Evolutionary conservation across 2,329 filamentous ascomycete species (phyloP), one percentile per base, ranked within the genome.

Genomic region (Cyanodermella asteris): DNA sequence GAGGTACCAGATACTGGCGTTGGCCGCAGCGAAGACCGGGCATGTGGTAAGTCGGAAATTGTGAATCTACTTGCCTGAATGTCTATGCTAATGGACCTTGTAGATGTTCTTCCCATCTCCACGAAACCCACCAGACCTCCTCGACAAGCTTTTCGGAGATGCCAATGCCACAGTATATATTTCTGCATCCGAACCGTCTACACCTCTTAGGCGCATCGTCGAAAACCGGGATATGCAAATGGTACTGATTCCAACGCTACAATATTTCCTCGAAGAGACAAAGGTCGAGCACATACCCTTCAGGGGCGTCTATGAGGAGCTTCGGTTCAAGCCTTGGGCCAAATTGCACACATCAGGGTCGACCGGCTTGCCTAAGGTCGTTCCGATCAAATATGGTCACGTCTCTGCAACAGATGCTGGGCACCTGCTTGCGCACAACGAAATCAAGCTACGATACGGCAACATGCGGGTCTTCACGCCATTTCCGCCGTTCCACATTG

Each of bases 301-400:
- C 47, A 28, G 35, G 30, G 4, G 46, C 44, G 22, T 42, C 36
- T 51, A 41, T 10, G 40, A 43, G 3, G 32, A 41, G 3, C 44
- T 43, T 10, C 34, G 31, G 0, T 30, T 43, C 13, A 47, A 52
- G 2, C 42, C 44, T 0, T 47, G 51, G 6, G 39, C 44, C n/a
- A 38, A 46, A 14, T 27, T 53, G 1, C 51, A 56, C 22, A 54
- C 51, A 0, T 54, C 49, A 3, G 52, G 52, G 3, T 42, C 45
- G 1, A 55, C 52, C 2, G 51, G 24, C 9, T 18, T 49, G 0
- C 50, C 50, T 1, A 55, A 55, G 25, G 48, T 49, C 0, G 46
- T 55, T n/a, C 25, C 36, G 2, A 41, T 43, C 34, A 41, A 44
- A 5, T 43, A 56, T 28, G 38, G 34, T 7, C 31, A 40, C 16